phyloP scores from a whole-genome alignment of 1,284 basidiomycete species.

The Cutaneotrichosporon sp. region DNA sequence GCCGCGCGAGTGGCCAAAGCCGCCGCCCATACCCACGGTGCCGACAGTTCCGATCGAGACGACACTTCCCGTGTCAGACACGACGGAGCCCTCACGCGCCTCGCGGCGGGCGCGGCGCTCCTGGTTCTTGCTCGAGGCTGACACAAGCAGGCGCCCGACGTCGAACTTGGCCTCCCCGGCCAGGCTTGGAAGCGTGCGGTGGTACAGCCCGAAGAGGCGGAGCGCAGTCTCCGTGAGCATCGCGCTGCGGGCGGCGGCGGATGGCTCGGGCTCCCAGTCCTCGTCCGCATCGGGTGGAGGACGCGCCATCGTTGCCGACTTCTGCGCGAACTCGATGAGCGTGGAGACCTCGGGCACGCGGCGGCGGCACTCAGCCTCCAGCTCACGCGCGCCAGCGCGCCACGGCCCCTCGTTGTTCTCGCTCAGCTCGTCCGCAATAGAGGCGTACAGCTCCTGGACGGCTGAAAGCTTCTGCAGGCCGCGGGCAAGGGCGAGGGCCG shows the following conservation, averaged over 20 bases:
- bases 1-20: conserved; percentile 53
- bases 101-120: conserved; percentile 47
- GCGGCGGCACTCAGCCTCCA: conserved; percentile 72
- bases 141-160: conserved; percentile 72
- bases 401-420: conserved; percentile 64
- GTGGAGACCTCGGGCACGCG: conserved; percentile 82
- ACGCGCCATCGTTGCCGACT: conserved; percentile 49
- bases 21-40: conserved; percentile 54
- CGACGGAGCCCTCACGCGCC: conserved; percentile 48
- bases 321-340: conserved; percentile 73
- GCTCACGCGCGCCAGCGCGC: conserved; percentile 63
- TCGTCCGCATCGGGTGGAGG: conserved; percentile 41
- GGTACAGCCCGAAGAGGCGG: conserved; percentile 79
- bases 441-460: conserved; percentile 60
- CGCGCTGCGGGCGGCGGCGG: conserved; percentile 52
- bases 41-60: conserved; percentile 49
- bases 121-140: conserved; percentile 54
- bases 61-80: conserved; percentile 47
- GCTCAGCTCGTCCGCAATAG: conserved; percentile 62
- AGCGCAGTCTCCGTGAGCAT: conserved; percentile 76
- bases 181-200: conserved; percentile 69
- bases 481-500: conserved; percentile 70
- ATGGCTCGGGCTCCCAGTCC: conserved; percentile 46
- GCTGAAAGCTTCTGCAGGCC: conserved; percentile 69
- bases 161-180: conserved; percentile 81